Conservation (phyloP, 177 flowering plant genomes). For the Vitis hybrid region DNA sequence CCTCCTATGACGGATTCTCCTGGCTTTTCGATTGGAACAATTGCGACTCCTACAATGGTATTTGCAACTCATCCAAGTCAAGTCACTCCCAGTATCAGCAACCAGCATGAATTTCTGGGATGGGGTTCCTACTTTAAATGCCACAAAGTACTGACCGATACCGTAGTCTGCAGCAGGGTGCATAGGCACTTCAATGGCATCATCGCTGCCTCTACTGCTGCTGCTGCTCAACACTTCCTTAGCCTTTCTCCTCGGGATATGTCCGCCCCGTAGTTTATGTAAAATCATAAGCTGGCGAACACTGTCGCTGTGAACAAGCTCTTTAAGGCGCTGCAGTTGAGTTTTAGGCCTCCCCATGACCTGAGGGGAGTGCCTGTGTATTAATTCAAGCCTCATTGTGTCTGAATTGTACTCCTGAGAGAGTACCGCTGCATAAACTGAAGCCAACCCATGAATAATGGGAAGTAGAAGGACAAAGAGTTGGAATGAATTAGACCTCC, state of each 20-base stretch:
- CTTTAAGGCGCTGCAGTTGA: conserved; percentile 26
- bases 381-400: conserved; percentile 29
- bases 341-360: conserved; percentile 1
- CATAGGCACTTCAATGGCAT: conserved; percentile 26
- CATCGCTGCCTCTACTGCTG: background rate
- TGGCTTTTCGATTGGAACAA: background rate
- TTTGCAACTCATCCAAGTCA: conserved; percentile 69
- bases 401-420: background rate
- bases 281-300: conserved; percentile 31
- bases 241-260: conserved; percentile 6
- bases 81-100: conserved; percentile 71
- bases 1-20: background rate
- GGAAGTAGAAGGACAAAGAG: background rate
- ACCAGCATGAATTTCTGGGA: conserved; percentile 45
- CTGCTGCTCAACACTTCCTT: background rate
- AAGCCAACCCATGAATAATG: conserved; percentile 9
- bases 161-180: conserved; percentile 47
- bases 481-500: background rate
- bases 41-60: conserved; percentile 13
- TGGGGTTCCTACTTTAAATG: conserved; percentile 57
- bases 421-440: conserved; percentile 1
- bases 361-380: conserved; percentile 28
- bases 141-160: conserved; percentile 52
- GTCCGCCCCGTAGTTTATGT: conserved; percentile 1
- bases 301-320: conserved; percentile 30